Evolutionary conservation across 371 early-diverging fungal species (phyloP).

Genomic region (Mortierella sp.): DNA sequence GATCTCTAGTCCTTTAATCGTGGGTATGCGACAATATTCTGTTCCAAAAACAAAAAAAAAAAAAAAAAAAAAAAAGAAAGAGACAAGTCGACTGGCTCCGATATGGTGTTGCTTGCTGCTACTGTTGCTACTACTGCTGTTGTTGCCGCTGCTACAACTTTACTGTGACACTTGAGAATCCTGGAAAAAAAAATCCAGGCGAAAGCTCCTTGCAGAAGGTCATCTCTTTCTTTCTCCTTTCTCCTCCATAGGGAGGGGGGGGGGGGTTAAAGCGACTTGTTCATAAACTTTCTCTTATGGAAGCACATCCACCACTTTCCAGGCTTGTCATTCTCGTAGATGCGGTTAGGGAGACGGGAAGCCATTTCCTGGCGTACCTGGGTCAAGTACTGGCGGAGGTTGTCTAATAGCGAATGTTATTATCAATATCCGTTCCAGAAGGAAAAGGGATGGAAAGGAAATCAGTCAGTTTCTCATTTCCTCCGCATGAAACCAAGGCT

Average conservation of each 20-base stretch:
- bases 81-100: background rate
- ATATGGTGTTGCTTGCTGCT: background rate
- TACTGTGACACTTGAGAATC: too few relatives aligned
- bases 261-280: conserved; percentile 68
- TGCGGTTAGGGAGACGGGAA: conserved; percentile 74
- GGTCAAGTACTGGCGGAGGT: conserved; percentile 85
- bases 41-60: background rate
- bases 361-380: conserved; percentile 94
- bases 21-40: background rate
- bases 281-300: conserved; percentile 98
- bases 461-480: background rate
- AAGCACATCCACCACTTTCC: conserved; percentile 99
- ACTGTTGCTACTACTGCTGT: background rate
- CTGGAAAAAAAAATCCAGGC: background rate
- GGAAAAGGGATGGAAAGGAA: background rate
- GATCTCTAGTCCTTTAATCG: background rate
- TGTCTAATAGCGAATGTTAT: conserved; percentile 62
- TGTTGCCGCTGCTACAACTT: background rate
- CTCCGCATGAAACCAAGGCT: background rate
- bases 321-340: conserved; percentile 84
- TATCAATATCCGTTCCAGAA: conserved; percentile 1
- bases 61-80: background rate
- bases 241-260: too few relatives aligned
- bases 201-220: background rate
- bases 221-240: background rate